Evolutionary conservation across 1,284 basidiomycete genomes (phyloP).

Genomic region (Apiotrichum sp.): DNA sequence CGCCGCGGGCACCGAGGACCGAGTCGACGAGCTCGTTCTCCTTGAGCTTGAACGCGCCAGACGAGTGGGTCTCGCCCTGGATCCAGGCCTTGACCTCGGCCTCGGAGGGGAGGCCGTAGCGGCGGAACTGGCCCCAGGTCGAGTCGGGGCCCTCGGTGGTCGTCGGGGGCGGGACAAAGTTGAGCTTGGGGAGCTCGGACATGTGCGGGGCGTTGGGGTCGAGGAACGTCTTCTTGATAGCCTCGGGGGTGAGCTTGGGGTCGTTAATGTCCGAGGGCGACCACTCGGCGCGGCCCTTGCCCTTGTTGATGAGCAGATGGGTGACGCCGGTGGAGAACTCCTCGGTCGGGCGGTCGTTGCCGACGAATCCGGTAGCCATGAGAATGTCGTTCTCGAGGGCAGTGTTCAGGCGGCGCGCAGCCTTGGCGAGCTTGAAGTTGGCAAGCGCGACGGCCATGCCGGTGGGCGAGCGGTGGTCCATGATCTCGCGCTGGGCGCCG

Average conservation of each 20-base stretch:
- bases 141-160: slow-evolving; percentile 26
- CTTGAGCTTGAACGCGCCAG: slow-evolving; percentile 43
- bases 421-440: slow-evolving; percentile 65
- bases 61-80: slow-evolving; percentile 33
- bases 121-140: slow-evolving; percentile 44
- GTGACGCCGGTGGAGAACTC: slow-evolving; percentile 79
- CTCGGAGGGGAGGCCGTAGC: slow-evolving; percentile 43
- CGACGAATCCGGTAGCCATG: slow-evolving; percentile 34
- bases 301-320: slow-evolving; percentile 65
- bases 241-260: slow-evolving; percentile 51
- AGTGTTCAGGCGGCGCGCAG: slow-evolving; percentile 56
- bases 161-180: slow-evolving; percentile 24
- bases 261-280: slow-evolving; percentile 56
- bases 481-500: slow-evolving; percentile 55
- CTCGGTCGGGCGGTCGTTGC: slow-evolving; percentile 56
- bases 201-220: slow-evolving; percentile 57
- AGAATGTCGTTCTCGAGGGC: slow-evolving; percentile 60
- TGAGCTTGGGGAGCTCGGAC: slow-evolving; percentile 48
- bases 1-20: slow-evolving; percentile 26
- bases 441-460: slow-evolving; percentile 81
- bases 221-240: slow-evolving; percentile 48
- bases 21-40: slow-evolving; percentile 36
- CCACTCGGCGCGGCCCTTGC: slow-evolving; percentile 39
- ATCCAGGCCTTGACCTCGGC: slow-evolving; percentile 30
- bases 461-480: slow-evolving; percentile 75